phyloP scores from a whole-genome alignment of 495 filamentous ascomycete species.

The Darksidea phi region DNA sequence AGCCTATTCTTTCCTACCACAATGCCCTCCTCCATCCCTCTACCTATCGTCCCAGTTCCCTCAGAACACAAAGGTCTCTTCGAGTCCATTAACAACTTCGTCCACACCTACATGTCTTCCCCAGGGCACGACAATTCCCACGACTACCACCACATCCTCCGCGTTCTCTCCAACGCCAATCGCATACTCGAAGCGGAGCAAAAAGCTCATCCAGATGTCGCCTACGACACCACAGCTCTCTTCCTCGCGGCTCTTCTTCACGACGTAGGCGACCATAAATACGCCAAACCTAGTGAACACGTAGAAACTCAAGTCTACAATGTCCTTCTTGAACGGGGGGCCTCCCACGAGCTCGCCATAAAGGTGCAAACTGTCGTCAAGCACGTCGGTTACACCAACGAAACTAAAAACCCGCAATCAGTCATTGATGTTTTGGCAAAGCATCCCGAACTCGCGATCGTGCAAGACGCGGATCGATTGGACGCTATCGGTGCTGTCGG shows the following conservation, averaged over 20 bases:
- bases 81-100: conserved; percentile 54
- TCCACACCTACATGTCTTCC: conserved; percentile 69
- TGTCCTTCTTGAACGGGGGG: conserved; percentile 59
- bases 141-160: conserved; percentile 77
- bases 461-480: conserved; percentile 87
- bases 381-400: conserved; percentile 75
- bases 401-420: conserved; percentile 52
- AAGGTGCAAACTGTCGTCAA: conserved; percentile 68
- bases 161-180: conserved; percentile 72
- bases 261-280: conserved; percentile 86
- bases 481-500: conserved; percentile 88
- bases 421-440: conserved; percentile 54
- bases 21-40: conserved; percentile 13
- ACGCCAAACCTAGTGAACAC: conserved; percentile 51
- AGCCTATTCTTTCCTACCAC: neutral
- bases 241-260: conserved; percentile 77
- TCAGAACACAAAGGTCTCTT: conserved; percentile 24
- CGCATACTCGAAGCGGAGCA: conserved; percentile 54
- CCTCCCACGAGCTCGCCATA: conserved; percentile 53
- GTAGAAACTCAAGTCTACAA: conserved; percentile 55
- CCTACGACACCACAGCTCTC: conserved; percentile 57
- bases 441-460: conserved; percentile 74
- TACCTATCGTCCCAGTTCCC: conserved; percentile 19
- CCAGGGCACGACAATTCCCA: conserved; percentile 73
- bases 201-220: conserved; percentile 36